phyloP scores from a whole-genome alignment of 2,329 filamentous ascomycete genomes.

The Xylariales sp. region DNA sequence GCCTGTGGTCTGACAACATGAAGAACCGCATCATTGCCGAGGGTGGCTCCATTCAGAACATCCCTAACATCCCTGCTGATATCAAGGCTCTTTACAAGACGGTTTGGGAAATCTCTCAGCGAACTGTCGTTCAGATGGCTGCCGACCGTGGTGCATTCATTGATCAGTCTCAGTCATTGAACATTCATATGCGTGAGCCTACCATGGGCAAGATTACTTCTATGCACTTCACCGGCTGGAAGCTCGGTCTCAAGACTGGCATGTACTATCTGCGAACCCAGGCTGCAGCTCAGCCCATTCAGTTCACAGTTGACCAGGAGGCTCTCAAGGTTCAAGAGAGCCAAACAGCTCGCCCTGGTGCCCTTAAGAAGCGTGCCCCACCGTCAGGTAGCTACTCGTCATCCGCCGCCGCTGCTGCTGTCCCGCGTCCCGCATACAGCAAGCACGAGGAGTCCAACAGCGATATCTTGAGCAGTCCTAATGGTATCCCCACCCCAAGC shows the following conservation, averaged over 20 bases:
- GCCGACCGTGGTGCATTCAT: constrained; percentile 98
- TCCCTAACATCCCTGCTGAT: constrained; percentile 92
- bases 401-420: constrained; percentile 56
- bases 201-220: constrained; percentile 99
- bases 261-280: constrained; percentile 99
- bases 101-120: constrained; percentile 98
- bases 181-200: constrained; percentile 99
- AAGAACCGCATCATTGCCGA: constrained; percentile 99
- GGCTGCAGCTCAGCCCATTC: constrained; percentile 93
- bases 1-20: constrained; percentile 98
- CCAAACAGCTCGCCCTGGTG: constrained; percentile 60
- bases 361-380: constrained; percentile 65
- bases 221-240: constrained; percentile 99
- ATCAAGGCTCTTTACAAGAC: constrained; percentile 99
- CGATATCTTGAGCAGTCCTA: constrained; percentile 35
- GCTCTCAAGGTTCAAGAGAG: constrained; percentile 84
- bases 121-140: constrained; percentile 93
- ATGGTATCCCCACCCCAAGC: constrained; percentile 66
- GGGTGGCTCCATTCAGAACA: constrained; percentile 91
- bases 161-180: constrained; percentile 97
- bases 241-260: constrained; percentile 97
- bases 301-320: constrained; percentile 98
- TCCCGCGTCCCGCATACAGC: not conserved
- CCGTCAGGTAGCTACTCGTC: constrained; percentile 54
- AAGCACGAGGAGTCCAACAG: constrained; percentile 47